phyloP scores from a whole-genome alignment of 352 stramenopile genomes.

The Detonula confervacea region DNA sequence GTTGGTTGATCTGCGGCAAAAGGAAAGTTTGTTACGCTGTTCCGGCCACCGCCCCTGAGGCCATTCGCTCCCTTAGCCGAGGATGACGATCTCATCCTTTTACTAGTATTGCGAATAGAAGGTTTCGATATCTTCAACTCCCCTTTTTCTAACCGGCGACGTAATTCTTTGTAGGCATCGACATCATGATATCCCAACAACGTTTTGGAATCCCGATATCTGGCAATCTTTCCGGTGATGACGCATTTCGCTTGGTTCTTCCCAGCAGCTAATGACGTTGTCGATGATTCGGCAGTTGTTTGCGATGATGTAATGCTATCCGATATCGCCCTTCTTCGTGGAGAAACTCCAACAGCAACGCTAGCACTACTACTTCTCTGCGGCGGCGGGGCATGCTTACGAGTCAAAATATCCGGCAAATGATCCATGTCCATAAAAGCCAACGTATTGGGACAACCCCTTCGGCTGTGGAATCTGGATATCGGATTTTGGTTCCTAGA shows the following conservation, averaged over 20 bases:
- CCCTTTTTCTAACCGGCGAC: constrained; percentile 59
- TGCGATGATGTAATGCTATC: constrained; percentile 15
- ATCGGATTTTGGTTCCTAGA: constrained; percentile 40
- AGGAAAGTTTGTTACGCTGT: constrained; percentile 20
- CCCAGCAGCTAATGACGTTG: neutral
- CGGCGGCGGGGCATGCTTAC: constrained; percentile 5
- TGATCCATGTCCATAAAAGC: constrained; percentile 85
- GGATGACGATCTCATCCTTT: neutral
- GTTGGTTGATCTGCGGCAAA: constrained; percentile 21
- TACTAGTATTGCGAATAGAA: constrained; percentile 4
- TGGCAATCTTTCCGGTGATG: constrained; percentile 78
- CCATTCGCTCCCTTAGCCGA: constrained; percentile 4
- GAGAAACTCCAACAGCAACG: neutral
- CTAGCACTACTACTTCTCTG: neutral
- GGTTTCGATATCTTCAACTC: constrained; percentile 33
- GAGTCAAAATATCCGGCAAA: constrained; percentile 77
- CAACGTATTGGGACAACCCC: constrained; percentile 78
- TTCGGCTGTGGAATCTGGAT: constrained; percentile 67
- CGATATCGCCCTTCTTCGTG: neutral
- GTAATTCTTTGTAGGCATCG: constrained; percentile 75
- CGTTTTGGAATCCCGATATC: constrained; percentile 80
- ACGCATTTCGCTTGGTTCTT: constrained; percentile 60
- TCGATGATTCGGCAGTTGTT: constrained; percentile 16
- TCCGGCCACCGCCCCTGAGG: neutral
- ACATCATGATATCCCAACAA: constrained; percentile 73